Evolutionary conservation across 1,284 basidiomycete genomes (phyloP), one percentile per base, ranked within the genome.

Genomic region (Moesziomyces parantarcticus): DNA sequence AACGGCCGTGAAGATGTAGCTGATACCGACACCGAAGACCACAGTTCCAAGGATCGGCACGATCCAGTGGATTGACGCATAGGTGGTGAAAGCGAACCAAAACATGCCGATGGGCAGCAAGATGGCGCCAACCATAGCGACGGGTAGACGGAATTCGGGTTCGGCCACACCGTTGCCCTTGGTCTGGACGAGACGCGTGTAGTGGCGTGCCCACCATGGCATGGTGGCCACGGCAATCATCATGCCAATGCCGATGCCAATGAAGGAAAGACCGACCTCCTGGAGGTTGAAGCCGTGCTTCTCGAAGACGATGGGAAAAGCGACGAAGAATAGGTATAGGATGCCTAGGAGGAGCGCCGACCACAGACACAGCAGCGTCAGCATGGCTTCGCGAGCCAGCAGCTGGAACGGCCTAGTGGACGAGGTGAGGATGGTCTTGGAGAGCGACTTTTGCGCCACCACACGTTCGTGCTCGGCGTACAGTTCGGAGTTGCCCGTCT

Each of bases 131-230:
- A 73, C 70, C 58, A 71, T 75, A 16, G 60, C 77, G 7, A 67
- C 63, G 23, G 76, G 77, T 1, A 79, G 68, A 22, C 73, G 58
- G 46, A 75, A 77, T 36, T 79, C 76, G 32, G 77, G 77, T 40
- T 70, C 74, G 6, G 69, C 58, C 2, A 66, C 59, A 25, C 77
- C 77, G 3, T 86, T 86, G 59, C 89, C 88, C 55, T 85, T 86
- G 5, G 82, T 83, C 71, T 88, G 87, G 64, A 88, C 85, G 52
- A 86, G 82, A 3, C 84, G 81, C 64, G 90, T 91, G 3, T 44
- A 79, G 54, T 56, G 79, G 55, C 32, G 76, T 65, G 48, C 80
- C 50, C 50, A 67, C 23, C 9, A 91, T 85, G 10, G 90, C 87
- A 69, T 75, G 58, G 78, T 8, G 61, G 69, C 22, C 57, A 72